Conservation (phyloP, 805 yeast genomes). For the Pichia nanzhaoensis region DNA sequence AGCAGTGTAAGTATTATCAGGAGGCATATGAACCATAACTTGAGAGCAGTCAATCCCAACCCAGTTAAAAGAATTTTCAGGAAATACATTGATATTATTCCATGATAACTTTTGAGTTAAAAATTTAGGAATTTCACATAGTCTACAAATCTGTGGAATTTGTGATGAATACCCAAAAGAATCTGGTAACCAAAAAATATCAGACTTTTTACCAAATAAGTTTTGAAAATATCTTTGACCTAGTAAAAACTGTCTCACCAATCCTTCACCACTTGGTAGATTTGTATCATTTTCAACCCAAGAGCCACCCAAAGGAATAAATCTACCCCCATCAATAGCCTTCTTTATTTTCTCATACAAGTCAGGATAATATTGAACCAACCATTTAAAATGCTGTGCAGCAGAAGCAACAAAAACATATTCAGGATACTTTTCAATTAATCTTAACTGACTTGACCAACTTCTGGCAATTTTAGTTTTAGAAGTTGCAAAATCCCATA, state of each 20-base stretch:
- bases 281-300: slow-evolving; percentile 98
- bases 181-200: slow-evolving; percentile 92
- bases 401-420: slow-evolving; percentile 93
- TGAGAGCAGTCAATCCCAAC: slow-evolving; percentile 91
- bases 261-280: slow-evolving; percentile 89
- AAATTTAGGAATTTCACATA: slow-evolving; percentile 79
- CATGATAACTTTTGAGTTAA: slow-evolving; percentile 92
- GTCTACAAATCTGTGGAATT: slow-evolving; percentile 84
- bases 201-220: slow-evolving; percentile 70
- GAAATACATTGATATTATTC: slow-evolving; percentile 92
- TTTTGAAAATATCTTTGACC: slow-evolving; percentile 84
- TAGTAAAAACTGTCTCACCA: slow-evolving; percentile 78
- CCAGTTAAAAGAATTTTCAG: slow-evolving; percentile 91
- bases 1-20: slow-evolving; percentile 93
- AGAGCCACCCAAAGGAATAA: slow-evolving; percentile 90
- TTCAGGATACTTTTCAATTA: slow-evolving; percentile 86
- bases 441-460: slow-evolving; percentile 87
- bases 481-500: slow-evolving; percentile 99
- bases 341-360: slow-evolving; percentile 57
- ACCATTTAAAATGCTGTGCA: slow-evolving; percentile 94
- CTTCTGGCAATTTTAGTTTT: slow-evolving; percentile 88
- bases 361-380: slow-evolving; percentile 78
- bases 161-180: slow-evolving; percentile 96
- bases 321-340: slow-evolving; percentile 64
- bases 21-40: slow-evolving; percentile 95